A percentile compares a stretch with the other conserved stretches of the same genome.
Conservation (phyloP, 495 filamentous ascomycete species). For the Evernia prunastri region DNA sequence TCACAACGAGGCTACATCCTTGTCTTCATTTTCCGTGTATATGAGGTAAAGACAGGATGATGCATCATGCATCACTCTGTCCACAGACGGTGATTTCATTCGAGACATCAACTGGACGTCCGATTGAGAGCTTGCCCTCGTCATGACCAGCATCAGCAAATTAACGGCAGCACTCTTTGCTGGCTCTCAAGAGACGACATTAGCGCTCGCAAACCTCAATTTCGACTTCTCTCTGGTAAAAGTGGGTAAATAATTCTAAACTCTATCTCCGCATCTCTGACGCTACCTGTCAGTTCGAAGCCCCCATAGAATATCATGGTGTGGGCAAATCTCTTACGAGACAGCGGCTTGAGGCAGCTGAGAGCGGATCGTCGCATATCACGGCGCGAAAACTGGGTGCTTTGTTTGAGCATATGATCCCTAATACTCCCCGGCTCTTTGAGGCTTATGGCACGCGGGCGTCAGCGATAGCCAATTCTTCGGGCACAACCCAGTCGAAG, state of each 20-base stretch:
- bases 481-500: slow-evolving; percentile 12
- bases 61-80: no score
- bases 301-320: slow-evolving; percentile 26
- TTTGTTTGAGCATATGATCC: slow-evolving; percentile 27
- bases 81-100: no score
- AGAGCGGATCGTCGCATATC: slow-evolving; percentile 25
- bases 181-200: slow-evolving; percentile 16
- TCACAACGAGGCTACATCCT: neutral
- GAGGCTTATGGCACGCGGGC: slow-evolving; percentile 35
- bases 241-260: neutral
- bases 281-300: slow-evolving; percentile 21
- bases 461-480: slow-evolving; percentile 31
- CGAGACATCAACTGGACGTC: neutral
- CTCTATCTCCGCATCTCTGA: neutral
- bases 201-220: slow-evolving; percentile 26
- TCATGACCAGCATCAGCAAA: neutral
- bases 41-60: neutral
- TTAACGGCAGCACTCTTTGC: neutral
- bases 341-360: slow-evolving; percentile 23
- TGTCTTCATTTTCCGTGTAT: neutral
- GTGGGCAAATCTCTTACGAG: slow-evolving; percentile 25
- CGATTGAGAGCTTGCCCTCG: neutral
- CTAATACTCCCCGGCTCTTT: slow-evolving; percentile 30
- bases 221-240: slow-evolving; percentile 30
- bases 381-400: slow-evolving; percentile 30